Base-by-base conservation (phyloP, 495 filamentous ascomycete genomes). In the Trichoderma erinaceum region DNA sequence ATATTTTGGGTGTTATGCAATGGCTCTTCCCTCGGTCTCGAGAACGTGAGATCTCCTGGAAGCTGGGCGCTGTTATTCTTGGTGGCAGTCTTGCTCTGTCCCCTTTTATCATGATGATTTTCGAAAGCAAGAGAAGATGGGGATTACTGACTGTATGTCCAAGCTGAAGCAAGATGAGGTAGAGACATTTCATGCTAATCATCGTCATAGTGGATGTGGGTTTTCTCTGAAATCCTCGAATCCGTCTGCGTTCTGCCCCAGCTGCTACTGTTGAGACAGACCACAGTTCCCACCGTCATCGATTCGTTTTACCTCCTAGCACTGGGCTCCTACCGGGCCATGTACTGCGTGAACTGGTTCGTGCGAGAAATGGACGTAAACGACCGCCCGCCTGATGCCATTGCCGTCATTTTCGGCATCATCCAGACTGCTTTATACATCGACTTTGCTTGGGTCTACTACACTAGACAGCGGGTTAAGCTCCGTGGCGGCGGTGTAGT, bases 361-460 rank as follows among this genome's bases (percentile, higher is more conserved):
- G 75, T 86, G 23, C 88, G 90, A 4, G 83, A 82, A 56, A 76
- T 88, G 21, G 83, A 86, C 67, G 75, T 76, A 12, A 75, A 80
- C 15, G 85, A 87, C 68, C 74, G 80, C n/a, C 77, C 81, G 65
- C 85, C 86, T 70, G 91, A 95, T 70, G 83, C 85, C n/a, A 83
- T 93, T 41, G 83, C 88, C 12, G 82, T 93, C 68, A 81, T 95
- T 65, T 97, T 96, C 75, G 95, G 94, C 46, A 79, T 96, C 69
- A 80, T 98, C 32, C 96, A 99, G 79, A 97, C 94, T 0, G 86
- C 88, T 2, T 85, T 98, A 66, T 97, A 98, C 75, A 74, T 93
- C 70, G 96, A 99, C 76, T 99, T 99, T 75, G 92, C 90, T 29
- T 97, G 93, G 93, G 92, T 99, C 0, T 99, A 99, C 80, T 97